These are phyloP conservation scores for Pilaira anomala DNA, from an alignment of 192 early-diverging fungal genomes.

Conservation along the genomic window DNA sequence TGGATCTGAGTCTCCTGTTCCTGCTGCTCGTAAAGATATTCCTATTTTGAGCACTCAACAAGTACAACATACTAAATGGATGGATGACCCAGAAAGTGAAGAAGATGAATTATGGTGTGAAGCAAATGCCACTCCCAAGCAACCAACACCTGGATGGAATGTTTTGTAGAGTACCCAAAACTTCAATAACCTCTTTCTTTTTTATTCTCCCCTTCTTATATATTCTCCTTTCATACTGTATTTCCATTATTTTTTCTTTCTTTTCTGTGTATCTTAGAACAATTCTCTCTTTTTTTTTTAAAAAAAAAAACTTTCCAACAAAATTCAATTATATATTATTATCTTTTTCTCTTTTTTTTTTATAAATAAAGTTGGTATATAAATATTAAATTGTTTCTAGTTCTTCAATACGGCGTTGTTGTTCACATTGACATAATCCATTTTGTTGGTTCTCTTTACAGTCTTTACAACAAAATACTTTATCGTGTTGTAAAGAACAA, in stretches of 20 bases:
- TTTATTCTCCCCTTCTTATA: not conserved
- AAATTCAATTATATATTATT: not conserved
- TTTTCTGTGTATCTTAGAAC: not conserved
- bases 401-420: slow-evolving; percentile 17
- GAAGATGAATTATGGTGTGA: not conserved
- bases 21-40: slow-evolving; percentile 1
- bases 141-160: not conserved
- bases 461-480: slow-evolving; percentile 40
- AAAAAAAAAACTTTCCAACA: not conserved
- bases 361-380: slow-evolving; percentile 1
- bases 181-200: not conserved
- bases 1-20: not conserved
- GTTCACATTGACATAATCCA: slow-evolving; percentile 25
- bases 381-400: slow-evolving; percentile 1
- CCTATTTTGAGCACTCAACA: not conserved
- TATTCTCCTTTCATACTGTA: not conserved
- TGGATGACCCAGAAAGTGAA: slow-evolving; percentile 24
- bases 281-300: slow-evolving; percentile 3
- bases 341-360: not conserved
- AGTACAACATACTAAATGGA: slow-evolving; percentile 18
- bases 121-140: not conserved
- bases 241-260: not conserved
- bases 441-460: slow-evolving; percentile 20
- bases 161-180: slow-evolving; percentile 4
- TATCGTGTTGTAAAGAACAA: slow-evolving; percentile 11